phyloP scores from a whole-genome alignment of 305 asterid species.

The Withania somnifera region DNA sequence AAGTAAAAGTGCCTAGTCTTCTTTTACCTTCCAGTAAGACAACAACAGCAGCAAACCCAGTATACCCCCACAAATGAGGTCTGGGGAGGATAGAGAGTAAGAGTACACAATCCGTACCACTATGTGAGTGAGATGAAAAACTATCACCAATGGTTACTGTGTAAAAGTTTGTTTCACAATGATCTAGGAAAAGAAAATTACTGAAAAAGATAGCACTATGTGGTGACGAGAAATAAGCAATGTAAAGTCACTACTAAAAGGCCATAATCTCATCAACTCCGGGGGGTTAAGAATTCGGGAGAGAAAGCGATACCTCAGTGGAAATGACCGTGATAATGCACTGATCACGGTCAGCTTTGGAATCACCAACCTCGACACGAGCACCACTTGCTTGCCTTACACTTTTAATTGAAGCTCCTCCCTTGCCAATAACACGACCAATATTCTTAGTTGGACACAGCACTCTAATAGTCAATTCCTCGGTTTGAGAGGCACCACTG shows the following conservation, averaged over 20 bases:
- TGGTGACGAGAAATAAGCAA: neutral
- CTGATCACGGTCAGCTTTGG: conserved; percentile 51
- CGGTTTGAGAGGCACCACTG: conserved; percentile 41
- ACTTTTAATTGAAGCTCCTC: conserved; percentile 67
- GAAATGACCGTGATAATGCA: conserved; percentile 66
- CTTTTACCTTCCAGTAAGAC: no score
- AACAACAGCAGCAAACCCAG: no score
- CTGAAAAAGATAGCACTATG: neutral
- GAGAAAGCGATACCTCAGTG: conserved; percentile 46
- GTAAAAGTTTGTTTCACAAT: neutral
- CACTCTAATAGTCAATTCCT: conserved; percentile 60
- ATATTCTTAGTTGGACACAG: conserved; percentile 67
- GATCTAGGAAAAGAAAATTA: neutral
- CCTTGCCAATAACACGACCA: conserved; percentile 94
- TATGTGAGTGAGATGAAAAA: neutral
- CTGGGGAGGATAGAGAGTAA: neutral
- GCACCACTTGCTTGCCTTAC: conserved; percentile 88
- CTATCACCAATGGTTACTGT: neutral
- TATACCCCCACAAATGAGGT: no score
- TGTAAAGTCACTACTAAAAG: neutral
- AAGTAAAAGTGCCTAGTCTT: no score
- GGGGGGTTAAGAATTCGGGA: neutral
- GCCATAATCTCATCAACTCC: neutral
- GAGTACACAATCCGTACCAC: neutral
- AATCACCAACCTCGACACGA: conserved; percentile 78